phyloP scores from a whole-genome alignment of 2,329 filamentous ascomycete genomes.

The Corniculantispora saksenae region DNA sequence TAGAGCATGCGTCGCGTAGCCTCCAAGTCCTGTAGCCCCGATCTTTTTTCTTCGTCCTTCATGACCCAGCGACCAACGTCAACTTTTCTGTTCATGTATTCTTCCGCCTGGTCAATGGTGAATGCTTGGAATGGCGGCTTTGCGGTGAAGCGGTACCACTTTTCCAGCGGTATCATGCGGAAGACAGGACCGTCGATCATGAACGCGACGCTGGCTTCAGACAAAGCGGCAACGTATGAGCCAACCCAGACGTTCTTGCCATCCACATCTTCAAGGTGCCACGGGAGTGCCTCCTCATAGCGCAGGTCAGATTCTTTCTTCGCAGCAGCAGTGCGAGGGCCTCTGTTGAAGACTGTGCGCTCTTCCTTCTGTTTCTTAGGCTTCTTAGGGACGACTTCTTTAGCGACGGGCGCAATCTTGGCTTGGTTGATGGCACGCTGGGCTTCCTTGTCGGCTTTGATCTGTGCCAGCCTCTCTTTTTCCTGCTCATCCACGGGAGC shows the following conservation, averaged over 20 bases:
- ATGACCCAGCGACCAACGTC: conserved; percentile 81
- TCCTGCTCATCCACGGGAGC: conserved; percentile 56
- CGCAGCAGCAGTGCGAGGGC: conserved; percentile 77
- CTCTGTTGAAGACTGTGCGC: conserved; percentile 82
- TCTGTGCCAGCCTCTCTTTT: conserved; percentile 65
- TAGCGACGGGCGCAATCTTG: conserved; percentile 84
- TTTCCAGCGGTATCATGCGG: conserved; percentile 87
- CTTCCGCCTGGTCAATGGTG: conserved; percentile 82
- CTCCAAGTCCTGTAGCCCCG: conserved; percentile 59
- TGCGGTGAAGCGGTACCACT: conserved; percentile 86
- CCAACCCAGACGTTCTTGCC: conserved; percentile 94
- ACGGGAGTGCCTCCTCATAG: conserved; percentile 93
- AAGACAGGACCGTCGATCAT: conserved; percentile 71
- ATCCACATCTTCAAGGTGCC: conserved; percentile 96
- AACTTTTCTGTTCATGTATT: conserved; percentile 75
- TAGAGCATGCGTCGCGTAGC: conserved; percentile 56
- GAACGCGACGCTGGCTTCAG: conserved; percentile 80
- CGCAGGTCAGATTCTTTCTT: conserved; percentile 72
- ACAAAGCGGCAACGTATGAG: conserved; percentile 85
- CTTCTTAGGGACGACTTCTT: conserved; percentile 53
- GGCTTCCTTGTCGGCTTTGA: conserved; percentile 77
- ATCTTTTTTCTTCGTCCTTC: conserved; percentile 62
- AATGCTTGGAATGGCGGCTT: conserved; percentile 79
- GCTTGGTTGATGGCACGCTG: conserved; percentile 85
- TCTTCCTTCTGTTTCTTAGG: conserved; percentile 72